Evolutionary conservation across 768 basidiomycete species (phyloP), one percentile per base, ranked within the genome.

Genomic region (Clitopilus passeckerianus): DNA sequence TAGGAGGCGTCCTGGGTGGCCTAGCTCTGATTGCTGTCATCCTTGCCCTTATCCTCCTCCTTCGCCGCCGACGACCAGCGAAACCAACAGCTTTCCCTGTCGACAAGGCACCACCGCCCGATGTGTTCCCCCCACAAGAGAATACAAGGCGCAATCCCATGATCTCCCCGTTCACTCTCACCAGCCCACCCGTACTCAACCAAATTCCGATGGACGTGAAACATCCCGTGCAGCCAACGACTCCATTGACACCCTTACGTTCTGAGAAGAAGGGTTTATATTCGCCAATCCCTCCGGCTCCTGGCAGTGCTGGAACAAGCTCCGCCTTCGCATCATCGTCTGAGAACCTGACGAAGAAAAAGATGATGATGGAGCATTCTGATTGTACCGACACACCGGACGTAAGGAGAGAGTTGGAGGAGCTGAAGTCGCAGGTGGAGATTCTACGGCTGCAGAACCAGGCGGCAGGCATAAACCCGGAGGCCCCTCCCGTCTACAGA

Each of bases 1-100:
- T 52, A 10, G 60, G 60, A 18, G 60, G 60, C 16, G 53, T 55
- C 35, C 16, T 58, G 15, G 57, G 60, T n/a, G 60, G 60, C 18
- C 22, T 61, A 30, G 53, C 23, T 43, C 5, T 61, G 5, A 22
- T 61, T 20, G 34, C 34, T 5, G 23, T 61, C 7, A 22, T 52
- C 41, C 9, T 58, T 7, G 15, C 53, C 16, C 20, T 55, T 33
- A 10, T 61, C 18, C 46, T 50, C 18, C 44, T 57, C 22, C 23
- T 44, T 33, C 43, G 56, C 24, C 37, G 53, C 2, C 53, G 60
- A 7, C 37, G 54, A 10, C 53, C 16, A 7, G 18, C 46, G 14
- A 43, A 35, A 23, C 53, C 30, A 23, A 22, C 16, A 30, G 23
- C 24, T 5, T 20, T 23, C 34, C 18, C 6, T 6, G 18, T 18